A percentile compares a stretch with the other conserved stretches of the same genome.
phyloP scores from a whole-genome alignment of 2,329 filamentous ascomycete species.

The Lachnellula occidentalis region DNA sequence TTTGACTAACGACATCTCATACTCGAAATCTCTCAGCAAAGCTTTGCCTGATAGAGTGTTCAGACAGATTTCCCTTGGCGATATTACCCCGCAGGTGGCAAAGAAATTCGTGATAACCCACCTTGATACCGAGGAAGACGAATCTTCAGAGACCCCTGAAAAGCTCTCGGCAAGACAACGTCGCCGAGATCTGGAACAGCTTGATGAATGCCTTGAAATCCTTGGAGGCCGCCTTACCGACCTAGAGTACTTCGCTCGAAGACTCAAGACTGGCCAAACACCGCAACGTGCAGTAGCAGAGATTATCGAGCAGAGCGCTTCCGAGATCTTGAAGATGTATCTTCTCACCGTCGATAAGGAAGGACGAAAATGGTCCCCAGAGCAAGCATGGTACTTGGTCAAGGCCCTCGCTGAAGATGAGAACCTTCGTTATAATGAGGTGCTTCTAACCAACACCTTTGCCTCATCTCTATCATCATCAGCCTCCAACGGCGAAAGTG shows the following conservation, averaged over 20 bases:
- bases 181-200: conserved; percentile 53
- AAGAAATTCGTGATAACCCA: conserved; percentile 87
- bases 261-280: conserved; percentile 80
- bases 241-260: conserved; percentile 85
- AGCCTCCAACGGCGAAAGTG: conserved; percentile 61
- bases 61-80: conserved; percentile 76
- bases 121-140: conserved; percentile 45
- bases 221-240: conserved; percentile 93
- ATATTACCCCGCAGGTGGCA: conserved; percentile 79
- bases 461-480: conserved; percentile 46
- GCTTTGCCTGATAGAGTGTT: conserved; percentile 89
- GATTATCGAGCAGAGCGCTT: conserved; percentile 82
- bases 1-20: conserved; percentile 83
- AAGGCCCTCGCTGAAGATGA: conserved; percentile 67
- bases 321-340: conserved; percentile 91
- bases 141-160: conserved; percentile 27
- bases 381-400: conserved; percentile 89
- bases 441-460: conserved; percentile 73
- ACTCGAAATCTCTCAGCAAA: conserved; percentile 79
- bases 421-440: conserved; percentile 75
- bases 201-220: conserved; percentile 75
- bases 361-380: conserved; percentile 65
- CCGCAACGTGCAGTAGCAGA: conserved; percentile 77
- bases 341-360: conserved; percentile 53
- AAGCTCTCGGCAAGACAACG: conserved; percentile 29